Percentiles rank a stretch among this genome's conserved stretches.
Evolutionary conservation across 371 early-diverging fungal genomes (phyloP).

Genomic region (Mortierella sp.): DNA sequence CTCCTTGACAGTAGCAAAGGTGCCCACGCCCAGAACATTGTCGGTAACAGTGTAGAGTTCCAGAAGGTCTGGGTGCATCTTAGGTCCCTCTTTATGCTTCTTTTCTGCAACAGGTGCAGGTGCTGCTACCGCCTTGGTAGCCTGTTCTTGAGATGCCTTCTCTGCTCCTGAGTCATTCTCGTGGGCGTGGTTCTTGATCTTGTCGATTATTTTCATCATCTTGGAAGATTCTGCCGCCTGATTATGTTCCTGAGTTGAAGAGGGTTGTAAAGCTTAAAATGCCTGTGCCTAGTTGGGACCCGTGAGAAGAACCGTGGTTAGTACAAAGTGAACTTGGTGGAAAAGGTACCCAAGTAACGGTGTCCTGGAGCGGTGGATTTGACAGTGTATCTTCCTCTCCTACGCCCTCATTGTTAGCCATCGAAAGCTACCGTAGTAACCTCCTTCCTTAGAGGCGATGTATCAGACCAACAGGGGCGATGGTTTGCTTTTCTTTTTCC

Average conservation of each 20-base stretch:
- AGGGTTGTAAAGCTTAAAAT: neutral
- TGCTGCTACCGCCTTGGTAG: constrained; percentile 2
- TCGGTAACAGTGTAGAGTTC: constrained; percentile 58
- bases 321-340: too few species aligned
- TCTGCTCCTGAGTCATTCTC: constrained; percentile 28
- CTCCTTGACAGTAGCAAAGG: constrained; percentile 84
- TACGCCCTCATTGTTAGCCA: too few species aligned
- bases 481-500: too few species aligned
- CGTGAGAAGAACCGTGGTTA: neutral
- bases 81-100: constrained; percentile 35
- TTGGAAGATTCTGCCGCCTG: constrained; percentile 4
- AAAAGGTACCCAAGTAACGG: too few species aligned
- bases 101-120: constrained; percentile 34
- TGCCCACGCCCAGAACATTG: constrained; percentile 70
- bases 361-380: too few species aligned
- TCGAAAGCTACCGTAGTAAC: too few species aligned
- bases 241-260: neutral
- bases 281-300: neutral
- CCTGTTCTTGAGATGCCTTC: constrained; percentile 27
- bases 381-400: too few species aligned
- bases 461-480: too few species aligned
- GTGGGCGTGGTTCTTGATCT: constrained; percentile 48
- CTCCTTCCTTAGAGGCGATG: too few species aligned
- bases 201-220: constrained; percentile 52
- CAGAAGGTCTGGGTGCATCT: constrained; percentile 49